These are phyloP conservation scores for Skeletonema menzelii DNA, from an alignment of 108 stramenopile species.

Conservation along the genomic window DNA sequence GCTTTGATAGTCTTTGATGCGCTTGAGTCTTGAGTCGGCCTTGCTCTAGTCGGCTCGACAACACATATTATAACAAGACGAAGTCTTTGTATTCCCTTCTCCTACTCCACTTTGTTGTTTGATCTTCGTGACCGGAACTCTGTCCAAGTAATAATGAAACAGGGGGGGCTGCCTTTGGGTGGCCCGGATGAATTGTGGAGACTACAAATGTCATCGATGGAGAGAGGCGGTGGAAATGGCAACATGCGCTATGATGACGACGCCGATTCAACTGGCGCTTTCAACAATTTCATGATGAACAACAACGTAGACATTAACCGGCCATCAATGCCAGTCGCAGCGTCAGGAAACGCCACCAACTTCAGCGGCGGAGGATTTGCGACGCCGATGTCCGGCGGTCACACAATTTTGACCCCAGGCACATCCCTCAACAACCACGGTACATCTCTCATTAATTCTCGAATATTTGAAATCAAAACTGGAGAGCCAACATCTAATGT, in stretches of 20 bases:
- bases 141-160: too few species aligned
- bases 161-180: background rate
- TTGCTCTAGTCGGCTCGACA: too few species aligned
- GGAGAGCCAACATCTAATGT: background rate
- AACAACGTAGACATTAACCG: background rate
- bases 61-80: too few species aligned
- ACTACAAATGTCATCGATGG: background rate
- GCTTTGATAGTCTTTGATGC: too few species aligned
- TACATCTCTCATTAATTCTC: background rate
- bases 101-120: too few species aligned
- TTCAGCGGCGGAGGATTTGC: background rate
- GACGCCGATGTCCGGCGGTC: background rate
- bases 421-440: background rate
- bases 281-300: background rate
- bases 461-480: background rate
- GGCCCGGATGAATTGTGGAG: background rate
- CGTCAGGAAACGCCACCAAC: background rate
- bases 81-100: too few species aligned
- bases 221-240: background rate
- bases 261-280: background rate
- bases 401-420: background rate
- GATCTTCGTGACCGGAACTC: too few species aligned
- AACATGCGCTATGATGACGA: background rate
- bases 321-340: background rate
- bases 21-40: too few species aligned